phyloP scores from a whole-genome alignment of 495 filamentous ascomycete species.

The Immersiella caudata region DNA sequence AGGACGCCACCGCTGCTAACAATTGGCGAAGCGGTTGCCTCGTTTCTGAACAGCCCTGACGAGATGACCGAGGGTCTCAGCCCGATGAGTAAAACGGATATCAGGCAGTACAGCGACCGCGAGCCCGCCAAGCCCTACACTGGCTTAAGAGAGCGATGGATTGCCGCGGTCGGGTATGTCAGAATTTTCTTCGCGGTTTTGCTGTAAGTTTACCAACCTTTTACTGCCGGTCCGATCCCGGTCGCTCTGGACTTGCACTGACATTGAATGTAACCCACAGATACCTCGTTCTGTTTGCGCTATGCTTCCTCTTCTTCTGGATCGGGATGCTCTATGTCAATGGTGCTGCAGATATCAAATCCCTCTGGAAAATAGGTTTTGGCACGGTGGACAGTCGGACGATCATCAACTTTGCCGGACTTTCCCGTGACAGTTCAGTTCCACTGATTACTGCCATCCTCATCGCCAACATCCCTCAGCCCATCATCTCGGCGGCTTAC shows the following conservation, averaged over 20 bases:
- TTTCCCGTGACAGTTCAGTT: neutral
- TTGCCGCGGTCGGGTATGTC: too few relatives aligned
- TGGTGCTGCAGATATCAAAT: neutral
- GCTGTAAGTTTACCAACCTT: too few relatives aligned
- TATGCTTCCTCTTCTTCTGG: neutral
- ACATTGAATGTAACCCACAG: neutral
- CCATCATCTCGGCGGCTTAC: conserved; percentile 47
- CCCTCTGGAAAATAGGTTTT: neutral
- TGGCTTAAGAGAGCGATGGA: neutral
- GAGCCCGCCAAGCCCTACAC: neutral
- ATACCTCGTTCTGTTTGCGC: neutral
- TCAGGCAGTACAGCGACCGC: neutral
- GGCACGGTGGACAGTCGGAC: neutral
- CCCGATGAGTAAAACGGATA: conserved; percentile 12
- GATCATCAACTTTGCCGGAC: neutral
- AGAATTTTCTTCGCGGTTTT: too few relatives aligned
- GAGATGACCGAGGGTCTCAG: conserved; percentile 33
- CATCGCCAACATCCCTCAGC: conserved; percentile 49
- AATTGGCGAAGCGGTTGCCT: conserved; percentile 55
- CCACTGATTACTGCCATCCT: conserved; percentile 30
- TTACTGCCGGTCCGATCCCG: too few relatives aligned
- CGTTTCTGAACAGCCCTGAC: conserved; percentile 51
- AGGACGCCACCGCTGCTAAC: conserved; percentile 47
- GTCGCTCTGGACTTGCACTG: too few relatives aligned
- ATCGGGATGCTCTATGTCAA: neutral